Conservation (phyloP, 2,329 filamentous ascomycete species). For the Thelonectria olida region DNA sequence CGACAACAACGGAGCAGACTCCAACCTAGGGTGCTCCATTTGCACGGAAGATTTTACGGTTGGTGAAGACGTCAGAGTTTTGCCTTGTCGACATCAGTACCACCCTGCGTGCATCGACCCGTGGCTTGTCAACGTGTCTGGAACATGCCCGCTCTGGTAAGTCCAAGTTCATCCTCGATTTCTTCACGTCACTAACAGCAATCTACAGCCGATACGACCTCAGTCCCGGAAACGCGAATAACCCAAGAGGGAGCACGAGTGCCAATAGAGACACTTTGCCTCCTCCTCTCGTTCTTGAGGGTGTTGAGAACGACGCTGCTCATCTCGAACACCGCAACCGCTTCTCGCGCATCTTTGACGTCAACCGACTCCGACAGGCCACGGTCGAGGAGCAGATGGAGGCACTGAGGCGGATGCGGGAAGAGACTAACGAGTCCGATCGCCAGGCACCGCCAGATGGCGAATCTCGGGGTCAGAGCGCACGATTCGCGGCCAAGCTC, state of each 20-base stretch:
- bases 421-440: constrained; percentile 34
- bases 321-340: constrained; percentile 53
- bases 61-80: constrained; percentile 73
- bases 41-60: constrained; percentile 75
- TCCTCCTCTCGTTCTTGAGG: constrained; percentile 54
- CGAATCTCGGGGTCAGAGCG: constrained; percentile 51
- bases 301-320: constrained; percentile 44
- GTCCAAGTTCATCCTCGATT: constrained; percentile 37
- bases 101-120: constrained; percentile 75
- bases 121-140: constrained; percentile 75
- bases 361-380: constrained; percentile 66
- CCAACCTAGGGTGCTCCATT: constrained; percentile 69
- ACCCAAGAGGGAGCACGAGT: constrained; percentile 30
- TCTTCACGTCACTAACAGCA: constrained; percentile 29
- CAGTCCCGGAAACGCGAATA: constrained; percentile 49
- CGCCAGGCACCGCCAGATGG: constrained; percentile 35
- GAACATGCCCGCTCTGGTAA: constrained; percentile 76
- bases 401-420: constrained; percentile 58
- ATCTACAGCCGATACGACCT: constrained; percentile 62
- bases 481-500: constrained; percentile 58
- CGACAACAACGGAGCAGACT: constrained; percentile 41
- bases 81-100: constrained; percentile 75
- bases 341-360: constrained; percentile 63
- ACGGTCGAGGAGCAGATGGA: constrained; percentile 70
- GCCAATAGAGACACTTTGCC: constrained; percentile 42